Percentiles rank a stretch among this genome's conserved stretches.
Conservation (phyloP, 2,329 filamentous ascomycete species). For the Penicillium sp. region DNA sequence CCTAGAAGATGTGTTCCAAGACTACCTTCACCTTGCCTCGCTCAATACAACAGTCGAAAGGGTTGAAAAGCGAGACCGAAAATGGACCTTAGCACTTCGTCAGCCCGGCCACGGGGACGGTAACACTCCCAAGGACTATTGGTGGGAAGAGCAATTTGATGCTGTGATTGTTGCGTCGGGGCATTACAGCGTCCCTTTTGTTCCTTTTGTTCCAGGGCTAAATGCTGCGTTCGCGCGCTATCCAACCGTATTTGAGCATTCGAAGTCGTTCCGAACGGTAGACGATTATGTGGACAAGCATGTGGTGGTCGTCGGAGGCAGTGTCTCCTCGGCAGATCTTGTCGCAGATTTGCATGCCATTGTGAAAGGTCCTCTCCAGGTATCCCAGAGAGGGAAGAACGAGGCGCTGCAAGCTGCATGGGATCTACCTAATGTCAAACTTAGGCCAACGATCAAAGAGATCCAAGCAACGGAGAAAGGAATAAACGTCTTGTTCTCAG, state of each 20-base stretch:
- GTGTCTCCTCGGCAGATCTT: conserved; percentile 30
- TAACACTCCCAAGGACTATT: conserved; percentile 26
- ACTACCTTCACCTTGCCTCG: conserved; percentile 28
- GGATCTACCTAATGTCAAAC: conserved; percentile 24
- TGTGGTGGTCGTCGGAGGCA: conserved; percentile 31
- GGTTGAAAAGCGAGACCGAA: conserved; percentile 17
- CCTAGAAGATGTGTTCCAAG: conserved; percentile 25
- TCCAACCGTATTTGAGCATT: conserved; percentile 39
- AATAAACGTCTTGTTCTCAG: conserved; percentile 20
- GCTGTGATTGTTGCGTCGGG: conserved; percentile 44
- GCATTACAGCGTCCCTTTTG: conserved; percentile 42
- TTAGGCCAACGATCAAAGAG: conserved; percentile 18
- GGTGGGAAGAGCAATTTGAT: conserved; percentile 44
- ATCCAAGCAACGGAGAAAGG: conserved; percentile 1
- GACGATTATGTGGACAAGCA: conserved; percentile 39
- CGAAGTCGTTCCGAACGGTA: conserved; percentile 34
- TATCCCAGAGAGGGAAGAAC: conserved; percentile 21
- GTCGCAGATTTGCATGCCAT: conserved; percentile 25
- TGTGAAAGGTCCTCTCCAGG: conserved; percentile 21
- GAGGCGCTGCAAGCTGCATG: conserved; percentile 21
- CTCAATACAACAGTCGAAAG: conserved; percentile 35
- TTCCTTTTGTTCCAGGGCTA: conserved; percentile 40
- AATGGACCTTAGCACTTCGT: conserved; percentile 34
- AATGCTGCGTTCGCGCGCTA: conserved; percentile 28
- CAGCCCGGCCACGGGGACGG: conserved; percentile 12